phyloP scores from a whole-genome alignment of 2,329 filamentous ascomycete genomes.

The Cladosporium sp. region DNA sequence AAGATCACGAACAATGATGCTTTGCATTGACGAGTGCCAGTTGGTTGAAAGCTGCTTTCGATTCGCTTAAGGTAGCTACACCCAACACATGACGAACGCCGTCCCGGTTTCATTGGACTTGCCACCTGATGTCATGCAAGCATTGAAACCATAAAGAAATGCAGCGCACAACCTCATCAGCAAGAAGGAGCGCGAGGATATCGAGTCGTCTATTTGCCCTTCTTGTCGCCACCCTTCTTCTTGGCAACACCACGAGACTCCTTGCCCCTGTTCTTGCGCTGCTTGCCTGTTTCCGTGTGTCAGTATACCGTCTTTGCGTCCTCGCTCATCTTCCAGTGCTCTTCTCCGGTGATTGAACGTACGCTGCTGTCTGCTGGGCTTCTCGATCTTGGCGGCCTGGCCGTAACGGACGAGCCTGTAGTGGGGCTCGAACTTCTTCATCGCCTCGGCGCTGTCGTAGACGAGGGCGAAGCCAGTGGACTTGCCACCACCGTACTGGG shows the following conservation, averaged over 20 bases:
- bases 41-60: conserved; percentile 20
- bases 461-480: conserved; percentile 97
- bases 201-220: conserved; percentile 41
- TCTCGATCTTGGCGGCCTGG: conserved; percentile 91
- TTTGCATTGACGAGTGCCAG: background rate
- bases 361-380: conserved; percentile 98
- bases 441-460: conserved; percentile 96
- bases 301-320: conserved; percentile 20
- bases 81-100: conserved; percentile 19
- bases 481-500: conserved; percentile 99
- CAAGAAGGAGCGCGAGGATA: conserved; percentile 15
- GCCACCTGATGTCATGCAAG: conserved; percentile 18
- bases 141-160: conserved; percentile 19
- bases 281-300: conserved; percentile 73
- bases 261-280: conserved; percentile 99
- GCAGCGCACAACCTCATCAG: conserved; percentile 19
- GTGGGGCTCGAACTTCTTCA: conserved; percentile 99
- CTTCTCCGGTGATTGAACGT: conserved; percentile 53
- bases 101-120: conserved; percentile 16
- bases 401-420: conserved; percentile 96
- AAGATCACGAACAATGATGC: background rate
- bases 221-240: conserved; percentile 98
- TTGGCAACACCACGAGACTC: conserved; percentile 97
- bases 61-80: conserved; percentile 20
- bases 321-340: background rate